A percentile compares a stretch with the other conserved stretches of the same genome.
phyloP scores from a whole-genome alignment of 768 basidiomycete species.

The Lentinula guzmanii region DNA sequence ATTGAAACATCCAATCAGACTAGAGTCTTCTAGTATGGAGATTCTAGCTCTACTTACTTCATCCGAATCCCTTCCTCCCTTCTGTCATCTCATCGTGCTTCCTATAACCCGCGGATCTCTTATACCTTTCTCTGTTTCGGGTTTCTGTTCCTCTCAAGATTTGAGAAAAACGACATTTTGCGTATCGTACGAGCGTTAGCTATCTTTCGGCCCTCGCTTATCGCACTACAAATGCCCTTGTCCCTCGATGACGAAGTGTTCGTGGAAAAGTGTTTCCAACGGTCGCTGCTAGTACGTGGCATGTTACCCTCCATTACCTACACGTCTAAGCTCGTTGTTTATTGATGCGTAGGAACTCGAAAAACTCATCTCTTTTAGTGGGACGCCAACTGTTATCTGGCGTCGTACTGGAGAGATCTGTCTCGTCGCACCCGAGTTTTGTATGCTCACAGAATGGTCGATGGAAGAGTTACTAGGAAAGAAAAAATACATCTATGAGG shows the following conservation, averaged over 20 bases:
- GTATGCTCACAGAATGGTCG: conserved; percentile 88
- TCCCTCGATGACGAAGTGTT: conserved; percentile 95
- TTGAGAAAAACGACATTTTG: conserved; percentile 94
- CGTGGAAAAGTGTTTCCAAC: conserved; percentile 92
- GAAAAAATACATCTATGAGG: conserved; percentile 66
- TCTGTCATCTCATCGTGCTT: conserved; percentile 10
- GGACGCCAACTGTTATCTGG: conserved; percentile 97
- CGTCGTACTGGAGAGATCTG: conserved; percentile 97
- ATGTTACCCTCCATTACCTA: conserved; percentile 9
- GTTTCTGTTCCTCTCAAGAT: conserved; percentile 42
- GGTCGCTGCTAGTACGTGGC: conserved; percentile 72
- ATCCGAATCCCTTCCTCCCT: conserved; percentile 12
- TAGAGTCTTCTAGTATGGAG: conserved; percentile 33
- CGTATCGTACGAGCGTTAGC: conserved; percentile 93
- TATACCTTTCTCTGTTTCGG: conserved; percentile 10
- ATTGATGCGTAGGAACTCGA: conserved; percentile 70
- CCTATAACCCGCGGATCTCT: conserved; percentile 5
- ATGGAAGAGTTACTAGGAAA: conserved; percentile 69
- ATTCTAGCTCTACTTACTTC: conserved; percentile 35
- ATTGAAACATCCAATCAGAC: conserved; percentile 25
- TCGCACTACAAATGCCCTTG: conserved; percentile 96
- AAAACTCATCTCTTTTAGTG: conserved; percentile 94
- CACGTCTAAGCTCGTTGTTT: conserved; percentile 6
- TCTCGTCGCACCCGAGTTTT: conserved; percentile 94
- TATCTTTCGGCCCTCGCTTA: conserved; percentile 93